Evolutionary conservation across 768 basidiomycete genomes (phyloP).

Genomic region (Thelephora aurantiotincta): DNA sequence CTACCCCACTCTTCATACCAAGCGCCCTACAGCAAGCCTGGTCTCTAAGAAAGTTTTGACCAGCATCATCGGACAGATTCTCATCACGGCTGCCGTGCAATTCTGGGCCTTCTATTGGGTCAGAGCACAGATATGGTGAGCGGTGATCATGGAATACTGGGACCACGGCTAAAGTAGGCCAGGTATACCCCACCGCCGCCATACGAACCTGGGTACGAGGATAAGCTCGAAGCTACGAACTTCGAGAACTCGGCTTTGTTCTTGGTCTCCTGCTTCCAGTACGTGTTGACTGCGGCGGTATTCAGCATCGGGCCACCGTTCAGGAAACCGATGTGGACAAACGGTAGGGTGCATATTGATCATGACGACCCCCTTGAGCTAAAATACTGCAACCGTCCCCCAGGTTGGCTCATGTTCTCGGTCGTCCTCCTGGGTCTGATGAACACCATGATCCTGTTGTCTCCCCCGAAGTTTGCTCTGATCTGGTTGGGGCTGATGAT

Average conservation of each 20-base stretch:
- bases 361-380: neutral
- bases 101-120: conserved; percentile 88
- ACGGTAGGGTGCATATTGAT: conserved; percentile 39
- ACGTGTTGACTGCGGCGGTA: conserved; percentile 90
- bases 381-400: conserved; percentile 1
- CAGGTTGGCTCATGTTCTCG: conserved; percentile 75
- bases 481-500: conserved; percentile 64
- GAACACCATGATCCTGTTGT: conserved; percentile 65
- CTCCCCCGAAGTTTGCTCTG: conserved; percentile 45
- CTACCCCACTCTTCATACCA: conserved; percentile 72
- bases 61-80: conserved; percentile 85
- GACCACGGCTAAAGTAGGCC: neutral
- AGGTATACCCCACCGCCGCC: conserved; percentile 71
- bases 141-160: conserved; percentile 1
- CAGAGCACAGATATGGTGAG: conserved; percentile 69
- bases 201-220: conserved; percentile 31
- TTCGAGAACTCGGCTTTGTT: conserved; percentile 91
- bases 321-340: conserved; percentile 89
- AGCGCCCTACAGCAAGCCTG: conserved; percentile 88
- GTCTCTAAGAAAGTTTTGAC: conserved; percentile 91
- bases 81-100: conserved; percentile 74
- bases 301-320: conserved; percentile 98
- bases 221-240: conserved; percentile 72
- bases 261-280: conserved; percentile 94
- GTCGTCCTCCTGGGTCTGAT: conserved; percentile 54